Percentiles rank a stretch among this genome's conserved stretches.
Conservation (phyloP, 2,329 filamentous ascomycete genomes). For the Penicillium sp. region DNA sequence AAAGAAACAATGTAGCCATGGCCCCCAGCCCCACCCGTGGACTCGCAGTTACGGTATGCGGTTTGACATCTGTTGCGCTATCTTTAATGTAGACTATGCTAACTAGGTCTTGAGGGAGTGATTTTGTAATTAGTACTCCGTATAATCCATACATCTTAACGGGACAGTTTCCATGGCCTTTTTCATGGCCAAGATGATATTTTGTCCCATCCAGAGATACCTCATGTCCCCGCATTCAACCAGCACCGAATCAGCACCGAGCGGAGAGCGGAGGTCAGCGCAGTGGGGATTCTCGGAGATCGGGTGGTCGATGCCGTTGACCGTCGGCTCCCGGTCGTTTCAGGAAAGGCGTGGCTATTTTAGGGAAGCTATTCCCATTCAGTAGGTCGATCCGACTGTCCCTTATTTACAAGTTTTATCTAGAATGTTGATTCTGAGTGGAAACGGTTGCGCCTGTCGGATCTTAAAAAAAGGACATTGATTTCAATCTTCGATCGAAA, state of each 20-base stretch:
- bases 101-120: too few relatives aligned
- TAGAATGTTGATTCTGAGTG: too few relatives aligned
- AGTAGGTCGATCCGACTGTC: conserved; percentile 9
- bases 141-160: too few relatives aligned
- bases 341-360: background rate
- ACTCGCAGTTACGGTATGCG: background rate
- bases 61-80: background rate
- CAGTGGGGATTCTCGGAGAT: background rate
- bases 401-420: too few relatives aligned
- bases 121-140: too few relatives aligned
- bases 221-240: conserved; percentile 3
- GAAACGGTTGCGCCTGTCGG: too few relatives aligned
- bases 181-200: too few relatives aligned
- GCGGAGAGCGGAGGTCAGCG: conserved; percentile 6
- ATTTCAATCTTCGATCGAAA: too few relatives aligned
- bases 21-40: background rate
- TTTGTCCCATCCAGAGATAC: too few relatives aligned
- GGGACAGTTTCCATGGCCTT: too few relatives aligned
- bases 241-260: background rate
- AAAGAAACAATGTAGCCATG: conserved; percentile 6
- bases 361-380: conserved; percentile 2
- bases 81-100: too few relatives aligned
- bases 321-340: background rate
- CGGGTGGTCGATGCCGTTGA: background rate
- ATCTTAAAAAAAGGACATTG: too few relatives aligned